Conservation (phyloP, 1,284 basidiomycete genomes). For the Rhodotorula glutinis region DNA sequence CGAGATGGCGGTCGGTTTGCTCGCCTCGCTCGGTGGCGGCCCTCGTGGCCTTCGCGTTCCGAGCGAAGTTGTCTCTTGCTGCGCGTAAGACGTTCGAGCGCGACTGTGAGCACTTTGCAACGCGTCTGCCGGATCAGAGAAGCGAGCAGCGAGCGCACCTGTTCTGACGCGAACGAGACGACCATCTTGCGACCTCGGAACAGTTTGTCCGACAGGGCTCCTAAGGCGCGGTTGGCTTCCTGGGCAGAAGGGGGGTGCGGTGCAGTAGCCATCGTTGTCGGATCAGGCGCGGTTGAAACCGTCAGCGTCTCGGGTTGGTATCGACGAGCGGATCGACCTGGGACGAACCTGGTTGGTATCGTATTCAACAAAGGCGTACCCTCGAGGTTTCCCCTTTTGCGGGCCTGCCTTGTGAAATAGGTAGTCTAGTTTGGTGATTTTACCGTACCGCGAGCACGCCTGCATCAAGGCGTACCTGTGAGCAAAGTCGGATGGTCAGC, state of each 20-base stretch:
- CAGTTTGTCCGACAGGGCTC: slow-evolving; percentile 71
- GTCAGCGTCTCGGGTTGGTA: not conserved
- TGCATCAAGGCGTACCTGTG: slow-evolving; percentile 77
- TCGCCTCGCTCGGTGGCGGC: slow-evolving; percentile 49
- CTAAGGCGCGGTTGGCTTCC: slow-evolving; percentile 81
- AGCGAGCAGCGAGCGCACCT: slow-evolving; percentile 52
- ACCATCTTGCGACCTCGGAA: slow-evolving; percentile 80
- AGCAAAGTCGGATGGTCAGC: not conserved
- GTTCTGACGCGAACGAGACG: slow-evolving; percentile 71
- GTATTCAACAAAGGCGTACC: slow-evolving; percentile 93
- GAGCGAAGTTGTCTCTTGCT: not conserved
- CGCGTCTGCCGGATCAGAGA: slow-evolving; percentile 44
- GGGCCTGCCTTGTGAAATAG: slow-evolving; percentile 90
- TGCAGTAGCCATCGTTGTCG: slow-evolving; percentile 9
- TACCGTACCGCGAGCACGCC: slow-evolving; percentile 85
- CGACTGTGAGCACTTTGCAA: slow-evolving; percentile 32
- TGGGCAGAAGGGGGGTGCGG: slow-evolving; percentile 46
- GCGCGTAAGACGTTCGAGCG: not conserved
- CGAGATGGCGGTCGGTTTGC: slow-evolving; percentile 78
- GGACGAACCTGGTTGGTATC: slow-evolving; percentile 69
- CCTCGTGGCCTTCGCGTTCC: slow-evolving; percentile 23
- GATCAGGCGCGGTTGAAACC: not conserved
- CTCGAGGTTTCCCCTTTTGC: slow-evolving; percentile 83
- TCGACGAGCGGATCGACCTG: not conserved
- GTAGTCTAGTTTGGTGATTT: slow-evolving; percentile 86